A percentile compares a stretch with the other conserved stretches of the same genome.
Evolutionary conservation across 139 green algal species (phyloP).

Genomic region (Desmodesmus armatus): DNA sequence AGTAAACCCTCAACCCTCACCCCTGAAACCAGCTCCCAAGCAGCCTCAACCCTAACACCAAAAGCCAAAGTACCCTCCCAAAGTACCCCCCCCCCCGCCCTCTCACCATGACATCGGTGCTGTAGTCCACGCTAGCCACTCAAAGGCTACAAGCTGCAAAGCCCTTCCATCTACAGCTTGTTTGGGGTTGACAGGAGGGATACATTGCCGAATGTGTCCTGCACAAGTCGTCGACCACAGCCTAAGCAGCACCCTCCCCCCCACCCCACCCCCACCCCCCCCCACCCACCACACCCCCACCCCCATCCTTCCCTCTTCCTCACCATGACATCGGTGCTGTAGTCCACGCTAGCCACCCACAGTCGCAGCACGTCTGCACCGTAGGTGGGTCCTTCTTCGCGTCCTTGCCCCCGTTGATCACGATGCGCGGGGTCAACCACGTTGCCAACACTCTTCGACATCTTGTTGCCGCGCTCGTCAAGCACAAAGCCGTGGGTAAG

Average conservation of each 20-base stretch:
- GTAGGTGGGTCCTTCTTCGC: slow-evolving; percentile 91
- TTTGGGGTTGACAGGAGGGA: too few species aligned
- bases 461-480: slow-evolving; percentile 93
- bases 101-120: slow-evolving; percentile 87
- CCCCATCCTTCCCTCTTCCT: too few species aligned
- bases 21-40: too few species aligned
- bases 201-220: too few species aligned
- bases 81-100: too few species aligned
- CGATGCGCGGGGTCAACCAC: slow-evolving; percentile 91
- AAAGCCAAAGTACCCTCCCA: too few species aligned
- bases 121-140: slow-evolving; percentile 96
- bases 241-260: not conserved
- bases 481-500: slow-evolving; percentile 97
- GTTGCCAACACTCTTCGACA: slow-evolving; percentile 96
- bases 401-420: slow-evolving; percentile 95
- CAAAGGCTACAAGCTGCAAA: too few species aligned
- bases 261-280: too few species aligned
- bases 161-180: too few species aligned
- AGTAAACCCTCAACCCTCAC: too few species aligned
- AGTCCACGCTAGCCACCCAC: slow-evolving; percentile 97
- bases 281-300: too few species aligned
- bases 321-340: slow-evolving; percentile 92
- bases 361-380: slow-evolving; percentile 96
- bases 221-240: too few species aligned
- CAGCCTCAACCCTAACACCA: not conserved